These are phyloP conservation scores for Colletotrichum agaves DNA, from an alignment of 2,329 filamentous ascomycete genomes.

Conservation along the genomic window DNA sequence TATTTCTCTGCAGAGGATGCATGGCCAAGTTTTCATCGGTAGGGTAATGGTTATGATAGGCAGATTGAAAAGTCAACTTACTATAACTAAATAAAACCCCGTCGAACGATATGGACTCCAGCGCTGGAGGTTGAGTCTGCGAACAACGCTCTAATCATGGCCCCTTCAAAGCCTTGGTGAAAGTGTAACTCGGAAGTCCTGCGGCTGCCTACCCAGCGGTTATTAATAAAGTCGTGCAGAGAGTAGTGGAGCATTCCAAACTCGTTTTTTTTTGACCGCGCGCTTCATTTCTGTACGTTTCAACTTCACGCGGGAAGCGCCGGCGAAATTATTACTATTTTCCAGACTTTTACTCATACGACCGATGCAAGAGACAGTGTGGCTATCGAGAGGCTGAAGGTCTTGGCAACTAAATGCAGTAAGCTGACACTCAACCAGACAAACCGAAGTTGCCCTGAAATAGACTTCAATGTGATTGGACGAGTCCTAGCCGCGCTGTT, in stretches of 20 bases:
- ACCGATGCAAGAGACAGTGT: background rate
- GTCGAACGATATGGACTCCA: too few species aligned
- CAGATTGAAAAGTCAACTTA: too few species aligned
- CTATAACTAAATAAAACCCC: too few species aligned
- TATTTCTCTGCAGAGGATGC: too few species aligned
- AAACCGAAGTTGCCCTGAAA: background rate
- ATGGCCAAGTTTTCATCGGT: too few species aligned
- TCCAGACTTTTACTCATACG: background rate
- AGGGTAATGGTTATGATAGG: too few species aligned
- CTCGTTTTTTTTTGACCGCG: background rate
- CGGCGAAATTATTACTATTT: background rate
- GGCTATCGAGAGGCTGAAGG: background rate
- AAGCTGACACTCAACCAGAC: background rate
- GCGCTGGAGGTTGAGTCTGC: too few species aligned
- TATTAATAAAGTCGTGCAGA: background rate
- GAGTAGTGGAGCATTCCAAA: background rate
- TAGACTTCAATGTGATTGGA: background rate
- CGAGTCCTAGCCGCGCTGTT: background rate
- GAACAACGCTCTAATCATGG: too few species aligned
- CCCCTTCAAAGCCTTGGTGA: background rate
- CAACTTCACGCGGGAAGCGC: background rate
- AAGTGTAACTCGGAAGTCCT: background rate
- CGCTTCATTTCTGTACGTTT: background rate
- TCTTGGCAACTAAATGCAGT: background rate
- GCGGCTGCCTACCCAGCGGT: background rate